These are phyloP conservation scores for Escovopsis sp. DNA, from an alignment of 2,329 filamentous ascomycete genomes.

Conservation along the genomic window DNA sequence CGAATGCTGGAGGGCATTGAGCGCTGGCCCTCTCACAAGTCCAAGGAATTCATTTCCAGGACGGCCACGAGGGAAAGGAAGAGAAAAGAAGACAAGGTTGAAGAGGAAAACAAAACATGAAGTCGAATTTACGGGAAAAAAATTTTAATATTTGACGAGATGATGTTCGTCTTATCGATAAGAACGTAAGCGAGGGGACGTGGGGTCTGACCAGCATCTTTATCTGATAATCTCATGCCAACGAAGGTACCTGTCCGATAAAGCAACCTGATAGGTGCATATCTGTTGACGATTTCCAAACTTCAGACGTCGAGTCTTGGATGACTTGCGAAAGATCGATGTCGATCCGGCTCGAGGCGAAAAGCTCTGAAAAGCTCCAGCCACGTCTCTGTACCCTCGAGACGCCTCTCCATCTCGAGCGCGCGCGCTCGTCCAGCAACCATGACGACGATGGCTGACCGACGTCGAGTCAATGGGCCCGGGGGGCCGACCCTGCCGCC, in stretches of 20 bases:
- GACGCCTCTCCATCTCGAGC: too few species aligned
- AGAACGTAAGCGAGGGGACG: constrained; percentile 1
- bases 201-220: too few species aligned
- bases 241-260: not conserved
- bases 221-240: too few species aligned
- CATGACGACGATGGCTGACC: constrained; percentile 49
- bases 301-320: too few species aligned
- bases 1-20: too few species aligned
- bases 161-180: constrained; percentile 2
- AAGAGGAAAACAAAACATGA: not conserved
- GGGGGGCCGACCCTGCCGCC: constrained; percentile 61
- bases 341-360: too few species aligned
- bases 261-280: not conserved
- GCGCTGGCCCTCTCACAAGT: too few species aligned
- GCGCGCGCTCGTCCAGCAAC: too few species aligned
- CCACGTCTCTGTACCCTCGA: too few species aligned
- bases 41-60: too few species aligned
- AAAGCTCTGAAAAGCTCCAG: too few species aligned
- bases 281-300: not conserved
- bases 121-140: not conserved
- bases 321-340: too few species aligned
- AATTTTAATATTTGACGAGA: not conserved
- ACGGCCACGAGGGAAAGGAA: not conserved
- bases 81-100: not conserved
- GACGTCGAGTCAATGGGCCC: constrained; percentile 82